phyloP scores from a whole-genome alignment of 2,329 filamentous ascomycete genomes.

The Fusarium chuoi region DNA sequence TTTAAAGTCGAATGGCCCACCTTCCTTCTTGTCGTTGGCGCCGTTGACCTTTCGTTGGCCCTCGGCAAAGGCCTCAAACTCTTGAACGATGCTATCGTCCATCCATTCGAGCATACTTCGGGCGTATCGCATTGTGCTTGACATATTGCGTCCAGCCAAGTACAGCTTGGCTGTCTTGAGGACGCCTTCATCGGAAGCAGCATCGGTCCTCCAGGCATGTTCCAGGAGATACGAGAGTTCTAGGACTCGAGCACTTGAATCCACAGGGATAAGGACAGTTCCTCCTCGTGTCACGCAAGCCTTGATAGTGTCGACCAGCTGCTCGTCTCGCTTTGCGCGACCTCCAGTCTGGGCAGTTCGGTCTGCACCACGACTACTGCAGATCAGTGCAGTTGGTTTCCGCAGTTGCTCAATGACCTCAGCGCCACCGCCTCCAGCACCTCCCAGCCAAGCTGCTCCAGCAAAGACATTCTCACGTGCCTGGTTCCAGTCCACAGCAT shows the following conservation, averaged over 20 bases:
- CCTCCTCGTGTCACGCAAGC: conserved; percentile 83
- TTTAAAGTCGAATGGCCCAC: conserved; percentile 89
- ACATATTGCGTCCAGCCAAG: conserved; percentile 85
- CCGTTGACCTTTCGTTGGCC: conserved; percentile 59
- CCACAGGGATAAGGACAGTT: conserved; percentile 91
- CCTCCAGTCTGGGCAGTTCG: conserved; percentile 76
- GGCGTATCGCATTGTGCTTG: conserved; percentile 89
- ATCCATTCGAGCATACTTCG: conserved; percentile 99
- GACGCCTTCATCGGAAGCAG: conserved; percentile 60
- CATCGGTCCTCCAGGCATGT: conserved; percentile 84
- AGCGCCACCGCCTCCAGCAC: conserved; percentile 79
- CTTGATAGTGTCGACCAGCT: conserved; percentile 84
- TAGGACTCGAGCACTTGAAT: conserved; percentile 93
- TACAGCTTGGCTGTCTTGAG: conserved; percentile 73
- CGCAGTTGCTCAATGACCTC: conserved; percentile 94
- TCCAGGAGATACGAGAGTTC: conserved; percentile 94
- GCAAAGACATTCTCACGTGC: conserved; percentile 95
- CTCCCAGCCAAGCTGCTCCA: conserved; percentile 92
- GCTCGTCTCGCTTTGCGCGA: conserved; percentile 84
- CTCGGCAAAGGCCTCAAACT: conserved; percentile 81
- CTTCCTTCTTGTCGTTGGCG: conserved; percentile 62
- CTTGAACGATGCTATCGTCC: conserved; percentile 93
- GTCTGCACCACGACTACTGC: conserved; percentile 85
- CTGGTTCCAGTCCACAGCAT: conserved; percentile 98
- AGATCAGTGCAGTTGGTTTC: conserved; percentile 93